phyloP scores from a whole-genome alignment of 805 yeast species.

The Suhomyces pyralidae region DNA sequence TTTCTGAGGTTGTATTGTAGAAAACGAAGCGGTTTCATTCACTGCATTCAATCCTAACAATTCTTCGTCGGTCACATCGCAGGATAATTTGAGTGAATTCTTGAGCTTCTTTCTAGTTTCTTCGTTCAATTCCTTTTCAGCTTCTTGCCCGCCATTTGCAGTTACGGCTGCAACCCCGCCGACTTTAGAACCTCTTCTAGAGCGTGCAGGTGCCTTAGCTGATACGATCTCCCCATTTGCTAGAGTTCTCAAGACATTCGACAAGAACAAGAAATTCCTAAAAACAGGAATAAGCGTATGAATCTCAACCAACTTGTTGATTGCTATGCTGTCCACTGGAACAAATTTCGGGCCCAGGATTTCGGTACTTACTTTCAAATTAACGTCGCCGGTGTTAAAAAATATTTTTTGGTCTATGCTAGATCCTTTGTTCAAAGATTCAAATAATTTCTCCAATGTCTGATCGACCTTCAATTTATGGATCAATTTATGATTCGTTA shows the following conservation, averaged over 20 bases:
- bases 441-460: neutral
- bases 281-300: slow-evolving; percentile 24
- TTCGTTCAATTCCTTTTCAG: slow-evolving; percentile 13
- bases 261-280: slow-evolving; percentile 30
- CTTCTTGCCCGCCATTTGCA: neutral
- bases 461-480: neutral
- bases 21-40: slow-evolving; percentile 20
- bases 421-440: slow-evolving; percentile 8
- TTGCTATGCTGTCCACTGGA: slow-evolving; percentile 19
- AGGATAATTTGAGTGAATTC: slow-evolving; percentile 33
- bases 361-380: slow-evolving; percentile 4
- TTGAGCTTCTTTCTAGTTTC: slow-evolving; percentile 29
- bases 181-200: slow-evolving; percentile 6
- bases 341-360: slow-evolving; percentile 17
- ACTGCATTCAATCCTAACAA: slow-evolving; percentile 32
- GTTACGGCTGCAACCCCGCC: neutral
- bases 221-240: neutral
- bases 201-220: neutral
- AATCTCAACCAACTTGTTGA: slow-evolving; percentile 24
- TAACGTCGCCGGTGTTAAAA: neutral
- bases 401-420: slow-evolving; percentile 3
- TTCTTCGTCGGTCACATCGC: slow-evolving; percentile 40
- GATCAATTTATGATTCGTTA: slow-evolving; percentile 6
- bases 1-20: slow-evolving; percentile 15
- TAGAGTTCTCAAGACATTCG: slow-evolving; percentile 15